A percentile compares a stretch with the other conserved stretches of the same genome.
Evolutionary conservation across 306 rosid species (phyloP).

Genomic region (Quercus cerris): DNA sequence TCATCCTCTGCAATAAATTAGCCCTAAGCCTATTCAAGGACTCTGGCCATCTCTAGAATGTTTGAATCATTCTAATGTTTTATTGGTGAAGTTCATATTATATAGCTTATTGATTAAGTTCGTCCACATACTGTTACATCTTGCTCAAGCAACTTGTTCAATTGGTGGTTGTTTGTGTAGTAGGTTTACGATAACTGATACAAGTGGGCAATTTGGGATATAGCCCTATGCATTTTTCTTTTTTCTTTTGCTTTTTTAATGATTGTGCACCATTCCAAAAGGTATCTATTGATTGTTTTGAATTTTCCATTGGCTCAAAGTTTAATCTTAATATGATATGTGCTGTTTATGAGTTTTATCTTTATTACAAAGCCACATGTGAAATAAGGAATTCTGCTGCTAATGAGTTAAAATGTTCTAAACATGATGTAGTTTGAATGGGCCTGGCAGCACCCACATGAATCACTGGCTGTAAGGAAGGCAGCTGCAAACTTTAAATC

Average conservation of each 20-base stretch:
- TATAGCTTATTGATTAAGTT: not conserved
- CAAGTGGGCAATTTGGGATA: not conserved
- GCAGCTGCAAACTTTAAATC: constrained; percentile 84
- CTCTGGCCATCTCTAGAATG: not conserved
- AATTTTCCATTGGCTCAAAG: not conserved
- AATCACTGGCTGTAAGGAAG: constrained; percentile 85
- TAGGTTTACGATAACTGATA: not conserved
- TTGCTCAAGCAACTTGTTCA: not conserved
- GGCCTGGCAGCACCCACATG: constrained; percentile 99
- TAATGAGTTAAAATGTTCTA: constrained; percentile 14
- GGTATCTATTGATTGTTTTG: not conserved
- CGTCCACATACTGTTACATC: not conserved
- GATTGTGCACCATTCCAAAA: not conserved
- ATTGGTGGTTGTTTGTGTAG: not conserved
- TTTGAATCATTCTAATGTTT: not conserved
- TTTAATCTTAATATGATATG: not conserved
- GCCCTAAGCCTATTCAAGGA: not conserved
- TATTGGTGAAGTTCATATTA: not conserved
- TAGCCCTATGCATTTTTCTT: not conserved
- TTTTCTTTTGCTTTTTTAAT: too few relatives aligned
- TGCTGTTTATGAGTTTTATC: not conserved
- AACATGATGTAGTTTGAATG: constrained; percentile 87
- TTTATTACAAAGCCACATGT: not conserved
- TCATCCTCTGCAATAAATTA: not conserved
- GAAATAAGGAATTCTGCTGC: not conserved